phyloP scores from a whole-genome alignment of 345 rosid genomes.

The Salix brachista region DNA sequence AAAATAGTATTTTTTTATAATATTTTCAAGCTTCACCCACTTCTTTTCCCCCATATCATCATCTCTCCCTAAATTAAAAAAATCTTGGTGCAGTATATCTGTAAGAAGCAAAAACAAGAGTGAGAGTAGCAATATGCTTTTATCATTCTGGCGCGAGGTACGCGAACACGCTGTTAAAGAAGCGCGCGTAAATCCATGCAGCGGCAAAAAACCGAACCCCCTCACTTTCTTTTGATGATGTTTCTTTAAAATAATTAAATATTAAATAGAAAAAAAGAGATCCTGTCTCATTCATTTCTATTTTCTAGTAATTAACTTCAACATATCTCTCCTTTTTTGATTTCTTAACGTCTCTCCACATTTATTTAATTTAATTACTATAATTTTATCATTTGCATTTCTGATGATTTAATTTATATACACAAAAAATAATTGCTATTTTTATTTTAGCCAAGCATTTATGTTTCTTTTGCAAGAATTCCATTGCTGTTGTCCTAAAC shows the following conservation, averaged over 20 bases:
- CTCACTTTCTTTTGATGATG: not conserved
- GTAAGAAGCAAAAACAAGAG: not conserved
- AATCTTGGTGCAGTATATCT: not conserved
- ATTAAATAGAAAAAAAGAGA: not conserved
- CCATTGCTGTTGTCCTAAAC: not conserved
- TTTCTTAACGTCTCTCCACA: not conserved
- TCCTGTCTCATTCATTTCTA: not conserved
- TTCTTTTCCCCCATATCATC: no score
- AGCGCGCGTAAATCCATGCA: conserved; percentile 19
- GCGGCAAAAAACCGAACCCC: conserved; percentile 10
- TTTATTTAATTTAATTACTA: not conserved
- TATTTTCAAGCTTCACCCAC: no score
- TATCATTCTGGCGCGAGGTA: not conserved
- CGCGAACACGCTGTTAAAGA: conserved; percentile 1
- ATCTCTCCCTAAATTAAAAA: no score
- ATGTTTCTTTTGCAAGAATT: not conserved
- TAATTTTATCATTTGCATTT: not conserved
- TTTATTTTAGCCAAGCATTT: not conserved
- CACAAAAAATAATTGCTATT: not conserved
- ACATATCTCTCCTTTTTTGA: not conserved
- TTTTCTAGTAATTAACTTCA: not conserved
- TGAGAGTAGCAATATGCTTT: not conserved
- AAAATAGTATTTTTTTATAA: no score
- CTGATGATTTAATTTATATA: not conserved
- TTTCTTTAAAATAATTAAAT: not conserved